Evolutionary conservation across 2,329 filamentous ascomycete species (phyloP).

Genomic region (Sporothrix humicola): DNA sequence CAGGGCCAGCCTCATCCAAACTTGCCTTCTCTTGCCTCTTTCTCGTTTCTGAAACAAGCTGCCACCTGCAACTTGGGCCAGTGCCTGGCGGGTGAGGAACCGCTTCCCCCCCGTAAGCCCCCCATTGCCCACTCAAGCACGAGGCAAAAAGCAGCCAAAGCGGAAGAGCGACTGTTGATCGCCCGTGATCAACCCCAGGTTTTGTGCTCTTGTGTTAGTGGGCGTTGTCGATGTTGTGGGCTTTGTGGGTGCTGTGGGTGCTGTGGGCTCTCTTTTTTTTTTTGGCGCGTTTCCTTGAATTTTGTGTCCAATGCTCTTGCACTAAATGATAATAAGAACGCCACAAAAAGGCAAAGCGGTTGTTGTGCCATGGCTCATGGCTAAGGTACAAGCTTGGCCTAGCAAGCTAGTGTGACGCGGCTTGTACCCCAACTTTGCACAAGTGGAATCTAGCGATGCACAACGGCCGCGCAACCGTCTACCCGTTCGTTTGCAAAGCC

Average conservation of each 20-base stretch:
- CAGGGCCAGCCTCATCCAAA: not conserved
- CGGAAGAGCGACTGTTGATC: conserved; percentile 23
- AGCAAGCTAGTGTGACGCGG: not conserved
- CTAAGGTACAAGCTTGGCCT: not conserved
- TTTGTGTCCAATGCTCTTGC: not conserved
- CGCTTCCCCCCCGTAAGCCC: not conserved
- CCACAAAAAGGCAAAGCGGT: conserved; percentile 19
- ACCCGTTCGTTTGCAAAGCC: not conserved
- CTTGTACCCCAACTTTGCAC: not conserved
- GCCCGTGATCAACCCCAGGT: conserved; percentile 16
- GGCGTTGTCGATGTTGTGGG: not conserved
- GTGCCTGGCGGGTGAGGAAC: conserved; percentile 11
- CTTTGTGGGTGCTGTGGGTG: not conserved
- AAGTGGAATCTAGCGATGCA: not conserved
- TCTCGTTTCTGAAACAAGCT: conserved; percentile 13
- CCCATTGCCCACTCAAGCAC: not conserved
- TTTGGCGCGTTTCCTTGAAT: not conserved
- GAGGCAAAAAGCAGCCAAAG: conserved; percentile 7
- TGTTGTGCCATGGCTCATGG: conserved; percentile 20
- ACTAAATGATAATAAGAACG: not conserved
- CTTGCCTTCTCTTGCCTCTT: not conserved
- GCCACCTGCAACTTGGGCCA: conserved; percentile 3
- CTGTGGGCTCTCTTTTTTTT: not conserved
- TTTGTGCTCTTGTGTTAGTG: not conserved
- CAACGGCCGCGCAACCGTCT: conserved; percentile 18